These are phyloP conservation scores for Penicillium brasilianum DNA, from an alignment of 2,329 filamentous ascomycete genomes.

Conservation along the genomic window DNA sequence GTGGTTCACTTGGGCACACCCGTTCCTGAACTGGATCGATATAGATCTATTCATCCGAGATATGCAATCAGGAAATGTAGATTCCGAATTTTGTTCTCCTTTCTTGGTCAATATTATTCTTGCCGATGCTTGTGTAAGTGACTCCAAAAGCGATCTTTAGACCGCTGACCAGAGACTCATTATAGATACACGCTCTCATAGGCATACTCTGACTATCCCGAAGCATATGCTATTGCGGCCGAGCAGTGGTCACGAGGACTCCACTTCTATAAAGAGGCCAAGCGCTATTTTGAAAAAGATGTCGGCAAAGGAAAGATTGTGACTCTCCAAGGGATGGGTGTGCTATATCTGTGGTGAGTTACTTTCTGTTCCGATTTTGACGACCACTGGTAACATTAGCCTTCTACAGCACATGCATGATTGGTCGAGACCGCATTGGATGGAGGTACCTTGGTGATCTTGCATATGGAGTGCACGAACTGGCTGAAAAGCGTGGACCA, in stretches of 20 bases:
- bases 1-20: constrained; percentile 31
- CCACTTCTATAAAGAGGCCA: constrained; percentile 44
- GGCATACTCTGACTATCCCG: constrained; percentile 37
- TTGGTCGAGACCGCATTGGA: constrained; percentile 39
- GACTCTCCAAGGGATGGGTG: constrained; percentile 38
- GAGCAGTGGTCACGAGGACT: constrained; percentile 31
- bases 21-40: constrained; percentile 32
- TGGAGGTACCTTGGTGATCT: constrained; percentile 38
- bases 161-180: background rate
- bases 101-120: constrained; percentile 39
- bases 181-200: constrained; percentile 8
- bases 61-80: constrained; percentile 33
- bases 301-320: constrained; percentile 38
- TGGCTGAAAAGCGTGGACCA: constrained; percentile 22
- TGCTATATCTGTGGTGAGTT: constrained; percentile 39
- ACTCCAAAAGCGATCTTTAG: background rate
- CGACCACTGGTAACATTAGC: background rate
- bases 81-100: constrained; percentile 36
- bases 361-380: background rate
- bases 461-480: constrained; percentile 32
- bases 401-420: constrained; percentile 37
- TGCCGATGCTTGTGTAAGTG: constrained; percentile 32
- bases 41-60: constrained; percentile 38
- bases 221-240: constrained; percentile 26
- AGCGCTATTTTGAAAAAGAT: constrained; percentile 36